Conservation (phyloP, 2,329 filamentous ascomycete genomes). For the Phoma sp. region DNA sequence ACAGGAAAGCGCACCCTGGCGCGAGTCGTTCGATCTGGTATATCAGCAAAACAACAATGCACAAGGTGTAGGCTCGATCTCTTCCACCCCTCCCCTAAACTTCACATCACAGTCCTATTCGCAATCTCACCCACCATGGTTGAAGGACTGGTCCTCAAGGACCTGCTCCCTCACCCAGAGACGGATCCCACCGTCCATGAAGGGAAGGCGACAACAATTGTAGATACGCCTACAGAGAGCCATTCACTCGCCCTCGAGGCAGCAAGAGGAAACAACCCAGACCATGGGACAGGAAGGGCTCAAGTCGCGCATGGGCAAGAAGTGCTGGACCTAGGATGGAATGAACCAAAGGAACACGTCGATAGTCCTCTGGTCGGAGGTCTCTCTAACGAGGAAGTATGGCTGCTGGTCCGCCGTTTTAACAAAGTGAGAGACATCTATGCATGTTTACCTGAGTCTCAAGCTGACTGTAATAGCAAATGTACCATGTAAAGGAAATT, state of each 20-base stretch:
- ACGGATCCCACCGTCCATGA: conserved; percentile 39
- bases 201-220: conserved; percentile 41
- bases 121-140: conserved; percentile 23
- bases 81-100: neutral
- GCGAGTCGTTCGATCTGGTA: conserved; percentile 3
- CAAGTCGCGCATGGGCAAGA: conserved; percentile 56
- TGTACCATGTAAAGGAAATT: conserved; percentile 74
- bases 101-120: neutral
- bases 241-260: conserved; percentile 54
- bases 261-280: conserved; percentile 41
- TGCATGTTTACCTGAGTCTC: neutral
- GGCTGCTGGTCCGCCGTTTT: conserved; percentile 74
- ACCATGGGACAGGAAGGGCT: conserved; percentile 55
- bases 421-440: conserved; percentile 63
- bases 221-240: conserved; percentile 54
- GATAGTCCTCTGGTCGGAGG: conserved; percentile 69
- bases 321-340: conserved; percentile 74
- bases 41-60: conserved; percentile 16
- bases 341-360: conserved; percentile 63
- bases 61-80: neutral
- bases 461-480: conserved; percentile 56
- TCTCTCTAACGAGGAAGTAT: conserved; percentile 74
- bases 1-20: conserved; percentile 12
- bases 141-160: conserved; percentile 44
- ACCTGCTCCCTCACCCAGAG: conserved; percentile 46